Base-by-base conservation (phyloP, 441 rosid genomes). In the Gossypium trilobum region DNA sequence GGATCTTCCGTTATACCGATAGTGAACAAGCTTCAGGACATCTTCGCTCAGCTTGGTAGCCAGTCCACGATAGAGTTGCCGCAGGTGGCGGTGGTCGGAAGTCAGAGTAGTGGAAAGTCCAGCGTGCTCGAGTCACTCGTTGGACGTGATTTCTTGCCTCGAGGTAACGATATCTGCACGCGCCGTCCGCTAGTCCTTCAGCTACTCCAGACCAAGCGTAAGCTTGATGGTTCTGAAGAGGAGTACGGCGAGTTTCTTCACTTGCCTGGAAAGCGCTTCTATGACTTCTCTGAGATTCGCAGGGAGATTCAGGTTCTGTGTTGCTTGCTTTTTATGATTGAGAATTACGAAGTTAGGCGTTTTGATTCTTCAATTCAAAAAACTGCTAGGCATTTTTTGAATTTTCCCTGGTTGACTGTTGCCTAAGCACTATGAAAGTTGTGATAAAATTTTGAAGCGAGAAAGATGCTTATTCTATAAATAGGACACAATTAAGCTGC, bases 11-110 rank as follows among this genome's bases (percentile, higher is more conserved):
- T 95, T 77, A 92, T 95, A 29, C 99, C 99, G 33, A 82, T 92
- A 36, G 97, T 91, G 9, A 95, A 95, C 70, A 95, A 92, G 88
- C 87, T 95, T 1, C 98, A 92, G 68, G 98, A 95, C 79, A 95
- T 95, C 64, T 91, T 95, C 77, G 95, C 97, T 6, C 91, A 95
- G 87, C 87, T 90, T 1, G 96, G 91, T 36, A 86, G 87, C 76
- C 90, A 88, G 71, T 85, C 91, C 51, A 78, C 86, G 74, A 87
- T 90, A 77, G 90, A 87, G 81, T 88, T 90, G 52, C 95, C 95
- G 54, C 95, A 90, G 80, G 90, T 88, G 70, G 92, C 93, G 19
- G 93, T 86, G 57, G 90, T 88, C 14, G 93, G 96, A 6, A 87
- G 87, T 69, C 95, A 87, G 84, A 88, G 91, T 80, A 88, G 93